A percentile compares a stretch with the other conserved stretches of the same genome.
These are phyloP conservation scores for Botrytis elliptica DNA, from an alignment of 2,329 filamentous ascomycete species.

Conservation along the genomic window DNA sequence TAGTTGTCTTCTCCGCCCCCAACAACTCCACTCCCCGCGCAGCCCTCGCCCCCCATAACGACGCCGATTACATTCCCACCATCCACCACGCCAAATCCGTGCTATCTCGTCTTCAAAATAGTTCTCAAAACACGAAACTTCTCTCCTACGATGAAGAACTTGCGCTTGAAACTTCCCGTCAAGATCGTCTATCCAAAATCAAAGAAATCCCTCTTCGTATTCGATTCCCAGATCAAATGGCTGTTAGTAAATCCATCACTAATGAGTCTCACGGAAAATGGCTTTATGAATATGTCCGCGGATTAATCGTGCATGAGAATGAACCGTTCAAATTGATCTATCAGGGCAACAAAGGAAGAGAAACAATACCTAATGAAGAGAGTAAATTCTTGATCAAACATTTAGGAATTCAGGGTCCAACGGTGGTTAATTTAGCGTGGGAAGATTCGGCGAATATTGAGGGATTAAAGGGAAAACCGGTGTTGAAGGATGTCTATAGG, in stretches of 20 bases:
- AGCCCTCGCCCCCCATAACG: slow-evolving; percentile 63
- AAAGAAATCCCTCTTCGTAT: slow-evolving; percentile 73
- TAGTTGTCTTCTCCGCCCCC: slow-evolving; percentile 77
- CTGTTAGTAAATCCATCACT: slow-evolving; percentile 68
- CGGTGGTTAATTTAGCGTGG: slow-evolving; percentile 77
- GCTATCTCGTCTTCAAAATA: slow-evolving; percentile 63
- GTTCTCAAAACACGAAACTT: slow-evolving; percentile 71
- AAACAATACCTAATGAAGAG: slow-evolving; percentile 45
- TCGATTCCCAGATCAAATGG: slow-evolving; percentile 81
- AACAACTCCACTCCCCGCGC: slow-evolving; percentile 72
- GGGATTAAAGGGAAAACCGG: slow-evolving; percentile 49
- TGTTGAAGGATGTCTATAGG: slow-evolving; percentile 45
- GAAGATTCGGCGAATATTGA: slow-evolving; percentile 56
- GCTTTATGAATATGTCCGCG: slow-evolving; percentile 72
- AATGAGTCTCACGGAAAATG: slow-evolving; percentile 60
- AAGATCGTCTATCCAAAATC: slow-evolving; percentile 63
- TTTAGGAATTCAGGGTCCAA: slow-evolving; percentile 67
- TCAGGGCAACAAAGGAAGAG: slow-evolving; percentile 32
- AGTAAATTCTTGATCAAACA: slow-evolving; percentile 65
- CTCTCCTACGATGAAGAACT: slow-evolving; percentile 80
- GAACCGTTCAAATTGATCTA: slow-evolving; percentile 70
- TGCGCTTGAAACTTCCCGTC: slow-evolving; percentile 63
- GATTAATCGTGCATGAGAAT: slow-evolving; percentile 62
- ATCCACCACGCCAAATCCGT: slow-evolving; percentile 74
- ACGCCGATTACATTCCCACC: slow-evolving; percentile 73